Evolutionary conservation across 257 asterid species (phyloP).

Genomic region (Forsythia suspensa): DNA sequence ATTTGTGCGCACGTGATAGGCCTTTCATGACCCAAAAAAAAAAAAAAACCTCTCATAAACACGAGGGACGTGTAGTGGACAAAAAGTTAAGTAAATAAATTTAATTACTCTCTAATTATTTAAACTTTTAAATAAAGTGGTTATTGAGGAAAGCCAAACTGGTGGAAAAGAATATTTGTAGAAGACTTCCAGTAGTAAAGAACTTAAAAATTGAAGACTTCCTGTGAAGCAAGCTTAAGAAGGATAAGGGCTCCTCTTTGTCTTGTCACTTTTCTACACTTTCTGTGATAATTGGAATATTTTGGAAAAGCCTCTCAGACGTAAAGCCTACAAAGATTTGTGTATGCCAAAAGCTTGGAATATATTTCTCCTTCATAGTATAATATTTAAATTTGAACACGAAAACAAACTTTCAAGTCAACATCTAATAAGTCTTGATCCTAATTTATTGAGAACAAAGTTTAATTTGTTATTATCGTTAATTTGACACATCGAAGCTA

Average conservation of each 20-base stretch:
- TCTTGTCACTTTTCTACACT: conserved; percentile 29
- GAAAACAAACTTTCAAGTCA: neutral
- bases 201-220: conserved; percentile 17
- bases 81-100: neutral
- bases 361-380: conserved; percentile 15
- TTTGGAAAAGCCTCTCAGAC: conserved; percentile 4
- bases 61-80: neutral
- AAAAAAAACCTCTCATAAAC: neutral
- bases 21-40: no score
- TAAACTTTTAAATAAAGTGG: neutral
- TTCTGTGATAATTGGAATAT: conserved; percentile 28
- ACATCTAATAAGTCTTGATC: neutral
- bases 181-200: conserved; percentile 23
- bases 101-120: neutral
- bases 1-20: neutral
- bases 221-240: conserved; percentile 8
- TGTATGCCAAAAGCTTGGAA: conserved; percentile 41
- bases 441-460: neutral
- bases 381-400: neutral
- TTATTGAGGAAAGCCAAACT: neutral
- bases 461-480: neutral
- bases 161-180: conserved; percentile 35
- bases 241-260: neutral
- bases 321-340: conserved; percentile 6
- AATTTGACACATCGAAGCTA: conserved; percentile 5